Evolutionary conservation across 1,284 basidiomycete species (phyloP).

Genomic region (Gomphus sp.): DNA sequence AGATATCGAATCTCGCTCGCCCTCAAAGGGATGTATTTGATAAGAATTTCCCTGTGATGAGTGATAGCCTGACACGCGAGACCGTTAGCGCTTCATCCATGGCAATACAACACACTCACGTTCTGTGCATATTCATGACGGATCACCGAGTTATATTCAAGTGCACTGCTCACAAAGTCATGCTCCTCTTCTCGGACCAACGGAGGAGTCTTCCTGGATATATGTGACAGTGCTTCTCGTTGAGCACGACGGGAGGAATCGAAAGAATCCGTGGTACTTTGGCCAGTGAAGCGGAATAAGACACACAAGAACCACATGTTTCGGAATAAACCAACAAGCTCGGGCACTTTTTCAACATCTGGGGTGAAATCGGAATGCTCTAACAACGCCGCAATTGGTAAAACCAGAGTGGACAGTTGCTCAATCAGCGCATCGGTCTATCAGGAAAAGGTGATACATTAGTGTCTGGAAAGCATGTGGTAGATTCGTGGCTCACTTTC

Average conservation of each 20-base stretch:
- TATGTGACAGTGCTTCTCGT: slow-evolving; percentile 65
- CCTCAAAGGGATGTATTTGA: slow-evolving; percentile 62
- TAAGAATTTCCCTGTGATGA: slow-evolving; percentile 57
- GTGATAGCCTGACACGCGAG: slow-evolving; percentile 44
- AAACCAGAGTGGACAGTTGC: slow-evolving; percentile 76
- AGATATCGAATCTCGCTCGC: slow-evolving; percentile 69
- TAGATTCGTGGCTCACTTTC: slow-evolving; percentile 37
- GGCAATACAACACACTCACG: slow-evolving; percentile 32
- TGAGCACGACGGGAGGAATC: slow-evolving; percentile 29
- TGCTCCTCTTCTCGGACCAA: slow-evolving; percentile 77
- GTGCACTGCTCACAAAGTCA: slow-evolving; percentile 81
- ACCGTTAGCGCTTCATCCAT: not conserved
- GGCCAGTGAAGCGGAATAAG: slow-evolving; percentile 64
- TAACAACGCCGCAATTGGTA: slow-evolving; percentile 88
- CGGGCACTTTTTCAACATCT: slow-evolving; percentile 45
- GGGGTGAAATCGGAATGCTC: slow-evolving; percentile 67
- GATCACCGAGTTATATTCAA: slow-evolving; percentile 91
- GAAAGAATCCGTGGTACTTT: not conserved
- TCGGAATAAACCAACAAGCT: slow-evolving; percentile 78
- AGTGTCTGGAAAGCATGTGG: not conserved
- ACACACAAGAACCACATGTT: slow-evolving; percentile 93
- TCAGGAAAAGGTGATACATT: slow-evolving; percentile 8
- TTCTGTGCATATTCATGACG: slow-evolving; percentile 80
- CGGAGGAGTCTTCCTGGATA: slow-evolving; percentile 83
- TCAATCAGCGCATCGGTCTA: slow-evolving; percentile 80